Evolutionary conservation across 495 filamentous ascomycete species (phyloP).

Genomic region (Aspergillus asperescens): DNA sequence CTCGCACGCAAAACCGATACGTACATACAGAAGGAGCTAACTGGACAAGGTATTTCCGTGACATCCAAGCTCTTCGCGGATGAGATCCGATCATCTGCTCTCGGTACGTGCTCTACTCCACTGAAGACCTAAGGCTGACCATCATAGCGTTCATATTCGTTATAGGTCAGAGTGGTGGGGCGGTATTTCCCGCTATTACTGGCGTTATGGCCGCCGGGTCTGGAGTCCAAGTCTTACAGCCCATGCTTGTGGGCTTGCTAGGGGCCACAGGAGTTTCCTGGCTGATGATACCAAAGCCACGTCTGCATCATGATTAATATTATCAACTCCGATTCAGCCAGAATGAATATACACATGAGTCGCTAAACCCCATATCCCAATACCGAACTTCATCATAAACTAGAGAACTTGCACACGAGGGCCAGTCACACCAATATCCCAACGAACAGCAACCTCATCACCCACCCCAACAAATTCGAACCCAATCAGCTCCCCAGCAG

Average conservation of each 20-base stretch:
- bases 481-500: slow-evolving; percentile 8
- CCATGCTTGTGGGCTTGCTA: slow-evolving; percentile 28
- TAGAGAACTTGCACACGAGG: slow-evolving; percentile 8
- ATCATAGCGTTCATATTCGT: slow-evolving; percentile 27
- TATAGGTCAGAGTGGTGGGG: slow-evolving; percentile 26
- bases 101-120: slow-evolving; percentile 14
- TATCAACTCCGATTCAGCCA: neutral
- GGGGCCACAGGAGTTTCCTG: slow-evolving; percentile 28
- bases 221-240: slow-evolving; percentile 30
- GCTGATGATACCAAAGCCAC: slow-evolving; percentile 34
- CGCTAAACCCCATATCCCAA: too few species aligned
- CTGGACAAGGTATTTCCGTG: slow-evolving; percentile 25
- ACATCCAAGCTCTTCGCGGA: slow-evolving; percentile 27
- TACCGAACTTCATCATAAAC: neutral
- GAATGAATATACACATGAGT: too few species aligned
- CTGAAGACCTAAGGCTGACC: neutral
- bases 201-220: slow-evolving; percentile 23
- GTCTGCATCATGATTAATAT: slow-evolving; percentile 9
- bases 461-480: slow-evolving; percentile 17
- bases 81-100: slow-evolving; percentile 25
- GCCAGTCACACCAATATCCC: slow-evolving; percentile 18
- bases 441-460: slow-evolving; percentile 12
- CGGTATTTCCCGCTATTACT: slow-evolving; percentile 27
- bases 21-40: neutral
- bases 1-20: neutral